phyloP scores from a whole-genome alignment of 345 rosid species.

The Gossypium stocksii region DNA sequence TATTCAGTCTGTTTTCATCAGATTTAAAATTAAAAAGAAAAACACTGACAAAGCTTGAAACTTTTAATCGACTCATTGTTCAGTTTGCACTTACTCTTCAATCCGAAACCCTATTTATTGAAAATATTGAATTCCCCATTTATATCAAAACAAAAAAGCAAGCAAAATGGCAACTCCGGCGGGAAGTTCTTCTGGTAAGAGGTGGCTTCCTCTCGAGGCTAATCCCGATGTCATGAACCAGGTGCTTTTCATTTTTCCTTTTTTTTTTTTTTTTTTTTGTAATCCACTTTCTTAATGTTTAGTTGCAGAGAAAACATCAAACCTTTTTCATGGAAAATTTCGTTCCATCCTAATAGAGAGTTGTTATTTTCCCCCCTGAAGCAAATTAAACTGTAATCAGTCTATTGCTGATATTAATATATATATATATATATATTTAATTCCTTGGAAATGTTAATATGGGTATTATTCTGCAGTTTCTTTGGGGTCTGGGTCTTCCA shows the following conservation, averaged over 20 bases:
- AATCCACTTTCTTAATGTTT: not conserved
- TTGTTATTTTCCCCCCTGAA: no score
- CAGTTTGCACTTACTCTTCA: not conserved
- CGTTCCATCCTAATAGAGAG: not conserved
- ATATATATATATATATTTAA: not conserved
- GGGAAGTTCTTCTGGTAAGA: conserved; percentile 56
- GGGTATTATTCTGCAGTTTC: conserved; percentile 44
- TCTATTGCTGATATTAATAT: not conserved
- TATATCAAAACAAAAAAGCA: not conserved
- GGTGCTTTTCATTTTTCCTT: conserved; percentile 30
- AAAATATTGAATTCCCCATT: not conserved
- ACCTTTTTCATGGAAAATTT: not conserved
- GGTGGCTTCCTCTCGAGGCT: conserved; percentile 99
- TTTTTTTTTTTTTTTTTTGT: not conserved
- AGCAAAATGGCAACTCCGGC: conserved; percentile 49
- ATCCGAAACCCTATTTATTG: not conserved
- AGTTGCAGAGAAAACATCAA: conserved; percentile 13
- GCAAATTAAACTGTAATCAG: no score
- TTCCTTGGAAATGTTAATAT: not conserved
- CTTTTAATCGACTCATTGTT: not conserved
- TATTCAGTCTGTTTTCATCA: not conserved
- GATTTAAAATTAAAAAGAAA: not conserved
- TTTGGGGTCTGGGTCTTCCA: conserved; percentile 78
- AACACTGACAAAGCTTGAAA: not conserved
- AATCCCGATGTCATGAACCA: conserved; percentile 96